These are phyloP conservation scores for Metarhizium guizhouense DNA, from an alignment of 2,329 filamentous ascomycete genomes.

Conservation along the genomic window DNA sequence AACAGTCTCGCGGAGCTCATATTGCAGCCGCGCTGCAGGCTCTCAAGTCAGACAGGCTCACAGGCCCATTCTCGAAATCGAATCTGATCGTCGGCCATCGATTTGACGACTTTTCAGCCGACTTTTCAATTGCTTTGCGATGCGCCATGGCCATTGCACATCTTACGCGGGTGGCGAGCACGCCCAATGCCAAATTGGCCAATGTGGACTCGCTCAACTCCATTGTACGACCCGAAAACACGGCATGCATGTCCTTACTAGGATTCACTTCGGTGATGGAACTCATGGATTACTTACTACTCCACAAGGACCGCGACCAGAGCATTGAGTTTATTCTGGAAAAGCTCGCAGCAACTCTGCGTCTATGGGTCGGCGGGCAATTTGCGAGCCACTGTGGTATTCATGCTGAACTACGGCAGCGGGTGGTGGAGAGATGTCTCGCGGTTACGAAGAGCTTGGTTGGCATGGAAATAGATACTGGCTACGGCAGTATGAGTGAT, in stretches of 20 bases:
- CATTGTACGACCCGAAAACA: conserved; percentile 33
- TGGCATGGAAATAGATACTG: conserved; percentile 51
- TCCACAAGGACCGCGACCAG: conserved; percentile 37
- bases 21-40: conserved; percentile 48
- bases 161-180: conserved; percentile 35
- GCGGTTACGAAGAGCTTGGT: conserved; percentile 46
- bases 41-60: conserved; percentile 25
- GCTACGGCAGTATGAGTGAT: conserved; percentile 51
- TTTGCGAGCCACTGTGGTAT: conserved; percentile 43
- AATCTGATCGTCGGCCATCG: conserved; percentile 36
- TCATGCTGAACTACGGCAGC: conserved; percentile 39
- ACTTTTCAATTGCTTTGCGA: conserved; percentile 47
- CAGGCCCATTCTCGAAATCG: conserved; percentile 15
- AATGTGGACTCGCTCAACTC: conserved; percentile 40
- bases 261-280: conserved; percentile 51
- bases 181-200: conserved; percentile 24
- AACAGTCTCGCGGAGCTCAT: conserved; percentile 44
- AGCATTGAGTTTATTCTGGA: conserved; percentile 42
- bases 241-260: conserved; percentile 42
- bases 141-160: conserved; percentile 55
- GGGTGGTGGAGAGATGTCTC: conserved; percentile 47
- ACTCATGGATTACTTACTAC: conserved; percentile 44
- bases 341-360: conserved; percentile 45
- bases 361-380: conserved; percentile 51
- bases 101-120: conserved; percentile 33